Percentiles rank a stretch among this genome's conserved stretches.
Conservation (phyloP, 768 basidiomycete genomes). For the Tulasnella calospora region DNA sequence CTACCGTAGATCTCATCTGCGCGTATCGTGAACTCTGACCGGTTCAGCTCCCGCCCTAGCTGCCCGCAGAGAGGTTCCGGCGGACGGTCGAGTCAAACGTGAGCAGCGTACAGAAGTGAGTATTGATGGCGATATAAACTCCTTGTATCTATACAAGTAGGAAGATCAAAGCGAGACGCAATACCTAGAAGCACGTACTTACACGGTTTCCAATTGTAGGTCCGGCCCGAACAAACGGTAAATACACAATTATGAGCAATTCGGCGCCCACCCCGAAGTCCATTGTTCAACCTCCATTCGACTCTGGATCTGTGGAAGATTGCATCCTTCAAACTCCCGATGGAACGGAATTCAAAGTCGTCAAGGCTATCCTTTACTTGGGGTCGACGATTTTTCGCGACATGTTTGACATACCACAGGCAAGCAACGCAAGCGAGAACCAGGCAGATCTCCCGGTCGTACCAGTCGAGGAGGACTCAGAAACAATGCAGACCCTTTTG, state of each 20-base stretch:
- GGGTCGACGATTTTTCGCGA: constrained; percentile 20
- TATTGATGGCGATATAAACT: too few relatives aligned
- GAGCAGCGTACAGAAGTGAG: too few relatives aligned
- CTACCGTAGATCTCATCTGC: too few relatives aligned
- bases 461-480: constrained; percentile 11
- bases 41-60: too few relatives aligned
- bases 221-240: background rate
- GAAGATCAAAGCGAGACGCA: too few relatives aligned
- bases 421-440: background rate
- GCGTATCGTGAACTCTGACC: too few relatives aligned
- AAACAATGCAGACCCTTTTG: constrained; percentile 30
- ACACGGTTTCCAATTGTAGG: too few relatives aligned
- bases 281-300: background rate
- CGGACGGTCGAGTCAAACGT: too few relatives aligned
- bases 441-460: background rate
- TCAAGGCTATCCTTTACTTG: constrained; percentile 46
- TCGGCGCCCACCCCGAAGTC: background rate
- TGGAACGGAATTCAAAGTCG: constrained; percentile 48
- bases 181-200: too few relatives aligned
- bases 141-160: too few relatives aligned
- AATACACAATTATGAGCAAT: background rate
- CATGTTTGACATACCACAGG: constrained; percentile 7
- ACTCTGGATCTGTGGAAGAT: constrained; percentile 33
- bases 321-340: constrained; percentile 55
- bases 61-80: too few relatives aligned